Evolutionary conservation across 768 basidiomycete genomes (phyloP).

Genomic region (Hypholoma sublateritium): DNA sequence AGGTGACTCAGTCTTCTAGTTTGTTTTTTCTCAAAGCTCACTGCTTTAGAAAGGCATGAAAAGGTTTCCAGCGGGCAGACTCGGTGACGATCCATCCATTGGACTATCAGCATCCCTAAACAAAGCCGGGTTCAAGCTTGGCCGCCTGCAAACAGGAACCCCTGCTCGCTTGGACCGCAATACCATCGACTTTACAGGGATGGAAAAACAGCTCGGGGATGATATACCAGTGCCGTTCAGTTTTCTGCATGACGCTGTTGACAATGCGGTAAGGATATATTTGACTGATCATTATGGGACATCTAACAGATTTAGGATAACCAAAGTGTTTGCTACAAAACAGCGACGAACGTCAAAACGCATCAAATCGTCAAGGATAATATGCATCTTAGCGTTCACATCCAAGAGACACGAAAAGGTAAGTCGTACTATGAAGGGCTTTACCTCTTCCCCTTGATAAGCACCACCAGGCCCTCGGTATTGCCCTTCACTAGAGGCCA

Average conservation of each 20-base stretch:
- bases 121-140: slow-evolving; percentile 77
- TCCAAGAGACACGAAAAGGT: slow-evolving; percentile 90
- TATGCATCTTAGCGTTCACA: slow-evolving; percentile 77
- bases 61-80: slow-evolving; percentile 74
- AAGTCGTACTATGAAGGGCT: neutral
- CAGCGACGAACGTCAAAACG: slow-evolving; percentile 69
- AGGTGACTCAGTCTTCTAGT: slow-evolving; percentile 37
- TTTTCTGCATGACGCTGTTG: slow-evolving; percentile 64
- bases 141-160: slow-evolving; percentile 83
- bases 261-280: slow-evolving; percentile 58
- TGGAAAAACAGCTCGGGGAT: slow-evolving; percentile 72
- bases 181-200: slow-evolving; percentile 66
- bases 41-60: slow-evolving; percentile 50
- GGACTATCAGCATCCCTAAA: slow-evolving; percentile 78
- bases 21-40: neutral
- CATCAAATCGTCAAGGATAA: slow-evolving; percentile 76
- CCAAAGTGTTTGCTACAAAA: slow-evolving; percentile 74
- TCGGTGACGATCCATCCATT: slow-evolving; percentile 67
- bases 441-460: neutral
- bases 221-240: slow-evolving; percentile 69
- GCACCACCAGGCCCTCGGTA: slow-evolving; percentile 72
- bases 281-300: too few relatives aligned
- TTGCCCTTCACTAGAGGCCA: slow-evolving; percentile 89
- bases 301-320: slow-evolving; percentile 48
- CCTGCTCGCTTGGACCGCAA: slow-evolving; percentile 74